Evolutionary conservation across 805 yeast genomes (phyloP), one percentile per base, ranked within the genome.

Genomic region (Candida endomychidarum): DNA sequence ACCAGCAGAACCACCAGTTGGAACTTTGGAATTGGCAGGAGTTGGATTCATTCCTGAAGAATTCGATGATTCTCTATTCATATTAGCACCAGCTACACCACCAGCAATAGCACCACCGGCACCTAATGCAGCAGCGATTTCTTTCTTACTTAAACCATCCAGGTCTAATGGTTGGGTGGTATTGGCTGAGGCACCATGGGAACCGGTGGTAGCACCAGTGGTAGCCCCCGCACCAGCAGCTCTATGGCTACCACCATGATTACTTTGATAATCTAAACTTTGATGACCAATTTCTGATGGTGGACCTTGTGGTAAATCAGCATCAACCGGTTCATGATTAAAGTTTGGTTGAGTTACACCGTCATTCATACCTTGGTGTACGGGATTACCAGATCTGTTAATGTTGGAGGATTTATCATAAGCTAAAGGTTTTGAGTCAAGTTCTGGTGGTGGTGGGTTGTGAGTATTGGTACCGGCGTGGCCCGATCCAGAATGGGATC

Each of bases 201-300:
- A 26, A 15, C 34, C 38, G 14, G 41, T 28, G 10, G 31, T 24
- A 22, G 40, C 25, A 22, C 43, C 43, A 22, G n/a, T 21, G 12
- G 38, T n/a, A n/a, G n/a, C 47, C 26, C 39, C 42, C 15, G 41
- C 45, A 27, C 38, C 46, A 24, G 44, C 36, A 30, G 42, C 46
- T n/a, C 29, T 12, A 22, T 17, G 4, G 17, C 40, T 24, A 29
- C n/a, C n/a, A n/a, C n/a, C n/a, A n/a, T n/a, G n/a, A n/a, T n/a
- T n/a, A n/a, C n/a, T n/a, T n/a, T n/a, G n/a, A 18, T 29, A 29
- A 4, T 15, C 23, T 16, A 32, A 32, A 21, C 27, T 26, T 32
- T 20, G 26, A 29, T 29, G 33, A 18, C 33, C 33, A 19, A 29
- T 17, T 21, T 32, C 35, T 16, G 35, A 32, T 29, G 33, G 33